Conservation (phyloP, 495 filamentous ascomycete species). For the Bryoglossum gracile region DNA sequence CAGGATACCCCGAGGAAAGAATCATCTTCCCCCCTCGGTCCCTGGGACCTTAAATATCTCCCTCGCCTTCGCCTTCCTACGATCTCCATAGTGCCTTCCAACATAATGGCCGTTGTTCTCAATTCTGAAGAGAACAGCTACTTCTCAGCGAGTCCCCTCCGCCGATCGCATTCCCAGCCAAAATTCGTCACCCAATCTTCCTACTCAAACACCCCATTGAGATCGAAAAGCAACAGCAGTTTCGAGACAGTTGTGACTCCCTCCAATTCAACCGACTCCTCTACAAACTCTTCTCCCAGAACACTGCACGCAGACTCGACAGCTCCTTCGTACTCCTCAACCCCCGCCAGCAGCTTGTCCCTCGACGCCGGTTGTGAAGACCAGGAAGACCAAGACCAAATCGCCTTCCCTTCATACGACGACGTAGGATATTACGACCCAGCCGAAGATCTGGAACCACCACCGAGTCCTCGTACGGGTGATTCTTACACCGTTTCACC, state of each 20-base stretch:
- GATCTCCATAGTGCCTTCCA: background rate
- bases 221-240: slow-evolving; percentile 15
- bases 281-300: slow-evolving; percentile 17
- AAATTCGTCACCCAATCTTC: slow-evolving; percentile 17
- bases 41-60: slow-evolving; percentile 12
- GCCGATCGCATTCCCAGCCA: slow-evolving; percentile 20
- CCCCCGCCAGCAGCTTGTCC: slow-evolving; percentile 58
- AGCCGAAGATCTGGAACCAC: slow-evolving; percentile 41
- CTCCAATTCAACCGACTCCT: slow-evolving; percentile 16
- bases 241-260: slow-evolving; percentile 17
- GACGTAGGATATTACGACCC: slow-evolving; percentile 38
- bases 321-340: slow-evolving; percentile 26
- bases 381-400: slow-evolving; percentile 41
- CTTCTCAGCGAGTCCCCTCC: slow-evolving; percentile 19
- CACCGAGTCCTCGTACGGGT: slow-evolving; percentile 35
- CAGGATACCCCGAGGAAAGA: background rate
- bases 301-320: slow-evolving; percentile 22
- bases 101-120: slow-evolving; percentile 22
- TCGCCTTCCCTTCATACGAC: slow-evolving; percentile 53
- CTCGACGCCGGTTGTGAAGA: slow-evolving; percentile 46
- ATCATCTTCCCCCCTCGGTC: background rate
- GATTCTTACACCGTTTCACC: slow-evolving; percentile 41
- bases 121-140: slow-evolving; percentile 21
- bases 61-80: background rate
- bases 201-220: slow-evolving; percentile 14